These are phyloP conservation scores for Sporisorium iseilematis-ciliati DNA, from an alignment of 1,284 basidiomycete species.

Conservation along the genomic window DNA sequence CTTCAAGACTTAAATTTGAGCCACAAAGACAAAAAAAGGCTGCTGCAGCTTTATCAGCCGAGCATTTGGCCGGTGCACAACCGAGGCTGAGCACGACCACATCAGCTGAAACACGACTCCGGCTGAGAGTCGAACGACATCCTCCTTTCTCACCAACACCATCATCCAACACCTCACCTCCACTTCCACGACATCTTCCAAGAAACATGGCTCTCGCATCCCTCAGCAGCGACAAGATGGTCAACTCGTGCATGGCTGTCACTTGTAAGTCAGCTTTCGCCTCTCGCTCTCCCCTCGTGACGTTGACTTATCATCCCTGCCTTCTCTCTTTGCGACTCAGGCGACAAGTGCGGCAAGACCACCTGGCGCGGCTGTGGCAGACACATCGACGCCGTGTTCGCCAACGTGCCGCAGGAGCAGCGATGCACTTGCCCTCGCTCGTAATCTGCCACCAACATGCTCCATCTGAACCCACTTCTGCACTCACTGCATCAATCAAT, in stretches of 20 bases:
- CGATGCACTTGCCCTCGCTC: conserved; percentile 52
- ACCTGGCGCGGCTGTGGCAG: conserved; percentile 56
- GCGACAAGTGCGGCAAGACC: conserved; percentile 59
- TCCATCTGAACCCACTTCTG: background rate
- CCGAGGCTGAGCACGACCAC: background rate
- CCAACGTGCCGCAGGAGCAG: conserved; percentile 40
- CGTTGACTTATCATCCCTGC: background rate
- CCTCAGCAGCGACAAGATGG: conserved; percentile 18
- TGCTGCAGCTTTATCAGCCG: background rate
- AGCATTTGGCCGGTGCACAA: conserved; percentile 1
- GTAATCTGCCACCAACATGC: background rate
- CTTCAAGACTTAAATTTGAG: background rate
- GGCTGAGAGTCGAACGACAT: conserved; percentile 9
- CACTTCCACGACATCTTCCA: background rate
- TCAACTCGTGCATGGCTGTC: conserved; percentile 51
- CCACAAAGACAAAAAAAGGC: no score
- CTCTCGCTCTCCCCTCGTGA: background rate
- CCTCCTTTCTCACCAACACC: background rate
- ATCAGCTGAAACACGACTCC: background rate
- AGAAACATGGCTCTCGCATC: conserved; percentile 22
- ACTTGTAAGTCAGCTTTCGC: conserved; percentile 33
- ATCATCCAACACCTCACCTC: background rate
- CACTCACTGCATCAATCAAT: background rate
- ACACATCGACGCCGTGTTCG: conserved; percentile 52
- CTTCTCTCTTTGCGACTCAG: conserved; percentile 9